Conservation (phyloP, 306 rosid genomes). For the Corylus avellana region DNA sequence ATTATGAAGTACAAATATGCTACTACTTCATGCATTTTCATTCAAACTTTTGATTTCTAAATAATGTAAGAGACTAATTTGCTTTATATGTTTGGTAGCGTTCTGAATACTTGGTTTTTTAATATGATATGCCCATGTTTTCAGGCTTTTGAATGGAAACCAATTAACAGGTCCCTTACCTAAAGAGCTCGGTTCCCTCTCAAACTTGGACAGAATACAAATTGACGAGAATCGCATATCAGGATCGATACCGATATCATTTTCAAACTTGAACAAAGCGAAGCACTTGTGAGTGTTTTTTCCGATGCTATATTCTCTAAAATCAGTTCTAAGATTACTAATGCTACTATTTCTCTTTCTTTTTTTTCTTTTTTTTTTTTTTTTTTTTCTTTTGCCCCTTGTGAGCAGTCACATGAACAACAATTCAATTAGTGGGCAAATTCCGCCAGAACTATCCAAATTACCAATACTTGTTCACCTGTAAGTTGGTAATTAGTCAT, state of each 20-base stretch:
- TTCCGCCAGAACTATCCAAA: conserved; percentile 44
- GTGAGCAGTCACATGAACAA: conserved; percentile 56
- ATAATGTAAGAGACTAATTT: not conserved
- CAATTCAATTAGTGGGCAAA: conserved; percentile 49
- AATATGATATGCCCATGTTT: conserved; percentile 9
- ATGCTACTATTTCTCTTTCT: not conserved
- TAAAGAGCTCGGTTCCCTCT: conserved; percentile 50
- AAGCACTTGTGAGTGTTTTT: conserved; percentile 44
- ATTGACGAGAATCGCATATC: conserved; percentile 47
- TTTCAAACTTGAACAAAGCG: conserved; percentile 6
- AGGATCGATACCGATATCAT: conserved; percentile 38
- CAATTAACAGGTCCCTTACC: conserved; percentile 47
- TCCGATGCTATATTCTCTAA: not conserved
- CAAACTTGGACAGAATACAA: conserved; percentile 42
- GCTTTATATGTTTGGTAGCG: not conserved
- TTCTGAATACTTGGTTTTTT: not conserved
- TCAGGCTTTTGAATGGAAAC: conserved; percentile 59
- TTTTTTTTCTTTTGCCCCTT: not conserved
- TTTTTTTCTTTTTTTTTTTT: not conserved
- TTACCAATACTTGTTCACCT: conserved; percentile 35
- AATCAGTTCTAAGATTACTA: not conserved
- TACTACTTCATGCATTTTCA: not conserved
- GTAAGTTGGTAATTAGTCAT: conserved; percentile 33
- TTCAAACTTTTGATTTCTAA: not conserved
- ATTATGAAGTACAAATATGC: conserved; percentile 28